Percentiles rank a stretch among this genome's conserved stretches.
Evolutionary conservation across 345 rosid genomes (phyloP).

Genomic region (Trapa incisa): DNA sequence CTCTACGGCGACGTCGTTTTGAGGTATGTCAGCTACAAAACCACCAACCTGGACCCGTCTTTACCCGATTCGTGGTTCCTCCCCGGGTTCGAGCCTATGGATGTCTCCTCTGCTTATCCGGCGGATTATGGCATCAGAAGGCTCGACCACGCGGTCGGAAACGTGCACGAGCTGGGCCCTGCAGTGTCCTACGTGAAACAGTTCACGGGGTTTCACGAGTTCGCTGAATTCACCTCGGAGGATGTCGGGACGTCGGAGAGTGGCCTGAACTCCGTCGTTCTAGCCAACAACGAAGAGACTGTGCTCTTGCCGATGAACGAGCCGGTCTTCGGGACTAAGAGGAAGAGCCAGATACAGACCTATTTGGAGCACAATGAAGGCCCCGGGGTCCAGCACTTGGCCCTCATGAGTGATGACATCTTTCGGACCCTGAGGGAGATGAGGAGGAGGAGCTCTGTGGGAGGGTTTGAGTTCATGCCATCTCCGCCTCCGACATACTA

Average conservation of each 20-base stretch:
- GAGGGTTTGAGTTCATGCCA: conserved; percentile 94
- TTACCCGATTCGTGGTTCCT: conserved; percentile 19
- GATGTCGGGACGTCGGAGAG: conserved; percentile 89
- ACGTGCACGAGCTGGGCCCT: conserved; percentile 60
- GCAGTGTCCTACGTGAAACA: conserved; percentile 49
- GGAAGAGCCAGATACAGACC: conserved; percentile 94
- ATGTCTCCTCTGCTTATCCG: conserved; percentile 41
- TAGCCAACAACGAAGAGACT: conserved; percentile 69
- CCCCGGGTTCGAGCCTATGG: conserved; percentile 51
- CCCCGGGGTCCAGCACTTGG: conserved; percentile 79
- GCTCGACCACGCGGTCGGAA: conserved; percentile 88
- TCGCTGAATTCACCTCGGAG: conserved; percentile 85
- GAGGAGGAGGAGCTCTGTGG: conserved; percentile 62
- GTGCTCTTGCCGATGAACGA: conserved; percentile 78
- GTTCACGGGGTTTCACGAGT: conserved; percentile 85
- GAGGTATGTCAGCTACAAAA: conserved; percentile 53
- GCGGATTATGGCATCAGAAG: conserved; percentile 63
- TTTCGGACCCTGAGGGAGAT: conserved; percentile 72
- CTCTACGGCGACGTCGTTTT: conserved; percentile 81
- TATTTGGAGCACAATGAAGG: conserved; percentile 90
- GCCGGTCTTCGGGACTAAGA: conserved; percentile 79
- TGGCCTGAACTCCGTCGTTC: conserved; percentile 66
- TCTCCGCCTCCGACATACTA: conserved; percentile 85
- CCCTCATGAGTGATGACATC: conserved; percentile 58
- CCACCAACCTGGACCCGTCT: conserved; percentile 1